Percentiles rank a stretch among this genome's conserved stretches.
Conservation (phyloP, 169 alveolate genomes). For the Plasmodium yoelii region DNA sequence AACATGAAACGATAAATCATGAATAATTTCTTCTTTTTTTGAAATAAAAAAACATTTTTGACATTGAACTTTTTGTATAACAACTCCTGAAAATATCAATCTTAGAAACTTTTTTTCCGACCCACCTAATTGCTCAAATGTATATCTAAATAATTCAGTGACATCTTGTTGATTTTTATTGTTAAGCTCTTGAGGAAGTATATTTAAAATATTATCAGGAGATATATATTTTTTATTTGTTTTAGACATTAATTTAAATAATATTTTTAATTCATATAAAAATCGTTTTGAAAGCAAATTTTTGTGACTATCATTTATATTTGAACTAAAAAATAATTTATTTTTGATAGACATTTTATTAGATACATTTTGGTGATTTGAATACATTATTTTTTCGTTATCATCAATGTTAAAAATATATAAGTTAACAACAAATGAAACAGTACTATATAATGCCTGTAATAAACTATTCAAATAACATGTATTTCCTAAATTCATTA, state of each 20-base stretch:
- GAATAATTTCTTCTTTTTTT: conserved; percentile 81
- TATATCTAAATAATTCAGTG: conserved; percentile 81
- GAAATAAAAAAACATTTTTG: conserved; percentile 78
- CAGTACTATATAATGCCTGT: conserved; percentile 95
- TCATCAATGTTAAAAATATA: conserved; percentile 23
- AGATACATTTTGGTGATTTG: neutral
- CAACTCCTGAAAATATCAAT: conserved; percentile 85
- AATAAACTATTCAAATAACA: conserved; percentile 96
- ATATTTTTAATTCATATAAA: conserved; percentile 39
- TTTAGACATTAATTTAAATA: conserved; percentile 79
- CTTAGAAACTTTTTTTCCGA: conserved; percentile 79
- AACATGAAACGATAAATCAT: conserved; percentile 83
- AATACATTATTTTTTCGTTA: neutral
- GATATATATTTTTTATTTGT: conserved; percentile 75
- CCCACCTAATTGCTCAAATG: conserved; percentile 83
- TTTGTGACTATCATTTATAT: neutral
- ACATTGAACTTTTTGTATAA: conserved; percentile 84
- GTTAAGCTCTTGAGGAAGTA: conserved; percentile 79
- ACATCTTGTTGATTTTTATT: conserved; percentile 86
- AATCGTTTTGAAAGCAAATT: neutral
- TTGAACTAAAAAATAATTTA: neutral
- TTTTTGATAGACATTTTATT: neutral
- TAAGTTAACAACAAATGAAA: conserved; percentile 78
- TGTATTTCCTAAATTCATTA: conserved; percentile 94
- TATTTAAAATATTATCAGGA: conserved; percentile 75